Percentiles rank a stretch among this genome's conserved stretches.
These are phyloP conservation scores for Pyronema domesticum DNA, from an alignment of 495 filamentous ascomycete species.

Conservation along the genomic window DNA sequence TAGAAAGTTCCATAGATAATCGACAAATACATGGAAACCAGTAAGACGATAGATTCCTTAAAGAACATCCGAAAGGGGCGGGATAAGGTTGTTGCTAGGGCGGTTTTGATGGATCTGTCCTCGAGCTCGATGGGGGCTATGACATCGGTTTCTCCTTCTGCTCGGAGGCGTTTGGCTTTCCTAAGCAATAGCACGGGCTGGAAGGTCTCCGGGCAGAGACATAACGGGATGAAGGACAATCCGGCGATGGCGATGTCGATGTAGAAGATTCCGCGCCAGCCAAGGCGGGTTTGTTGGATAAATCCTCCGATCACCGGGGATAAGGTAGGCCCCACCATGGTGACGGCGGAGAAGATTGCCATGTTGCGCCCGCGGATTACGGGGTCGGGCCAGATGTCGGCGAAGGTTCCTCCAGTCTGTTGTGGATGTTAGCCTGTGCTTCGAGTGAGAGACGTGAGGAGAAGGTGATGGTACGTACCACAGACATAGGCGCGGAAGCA, in stretches of 20 bases:
- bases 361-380: constrained; percentile 34
- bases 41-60: constrained; percentile 45
- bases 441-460: background rate
- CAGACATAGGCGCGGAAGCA: constrained; percentile 33
- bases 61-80: constrained; percentile 38
- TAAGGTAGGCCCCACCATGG: constrained; percentile 47
- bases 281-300: constrained; percentile 12
- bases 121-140: constrained; percentile 31
- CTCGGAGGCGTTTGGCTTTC: constrained; percentile 36
- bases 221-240: constrained; percentile 20
- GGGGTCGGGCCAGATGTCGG: constrained; percentile 36
- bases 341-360: constrained; percentile 25
- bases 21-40: constrained; percentile 49
- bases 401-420: constrained; percentile 30
- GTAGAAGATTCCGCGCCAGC: constrained; percentile 42
- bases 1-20: constrained; percentile 60
- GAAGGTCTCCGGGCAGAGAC: constrained; percentile 38
- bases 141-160: constrained; percentile 26
- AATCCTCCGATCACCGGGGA: constrained; percentile 47
- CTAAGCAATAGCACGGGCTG: constrained; percentile 39
- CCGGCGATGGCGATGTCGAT: constrained; percentile 32
- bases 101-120: constrained; percentile 24
- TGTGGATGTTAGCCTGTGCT: background rate
- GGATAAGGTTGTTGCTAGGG: constrained; percentile 27
- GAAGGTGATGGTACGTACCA: constrained; percentile 7